A percentile compares a stretch with the other conserved stretches of the same genome.
These are phyloP conservation scores for Emericellopsis cladophorae DNA, from an alignment of 2,329 filamentous ascomycete species.

Conservation along the genomic window DNA sequence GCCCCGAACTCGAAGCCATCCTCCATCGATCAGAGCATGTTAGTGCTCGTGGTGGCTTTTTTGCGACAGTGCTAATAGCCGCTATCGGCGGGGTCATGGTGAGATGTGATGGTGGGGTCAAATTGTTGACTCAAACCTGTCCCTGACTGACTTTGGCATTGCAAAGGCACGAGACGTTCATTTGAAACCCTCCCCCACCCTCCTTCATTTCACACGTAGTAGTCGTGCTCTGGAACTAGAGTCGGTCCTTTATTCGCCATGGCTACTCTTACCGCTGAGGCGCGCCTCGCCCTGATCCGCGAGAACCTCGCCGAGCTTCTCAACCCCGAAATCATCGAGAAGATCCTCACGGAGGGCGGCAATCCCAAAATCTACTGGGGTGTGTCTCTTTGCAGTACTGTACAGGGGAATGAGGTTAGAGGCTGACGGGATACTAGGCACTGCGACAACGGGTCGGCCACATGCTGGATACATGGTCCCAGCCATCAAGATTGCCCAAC, in stretches of 20 bases:
- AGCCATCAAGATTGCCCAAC: conserved; percentile 79
- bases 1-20: too few species aligned
- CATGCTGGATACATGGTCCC: conserved; percentile 87
- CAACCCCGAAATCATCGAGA: conserved; percentile 72
- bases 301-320: conserved; percentile 73
- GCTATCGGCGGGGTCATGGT: too few species aligned
- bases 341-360: conserved; percentile 56
- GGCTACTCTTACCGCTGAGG: conserved; percentile 24
- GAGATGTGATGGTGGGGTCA: too few species aligned
- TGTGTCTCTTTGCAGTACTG: conserved; percentile 13
- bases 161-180: too few species aligned
- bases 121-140: too few species aligned
- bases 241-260: background rate
- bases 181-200: too few species aligned
- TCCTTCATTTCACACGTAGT: too few species aligned
- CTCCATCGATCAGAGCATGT: too few species aligned
- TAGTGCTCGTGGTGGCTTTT: too few species aligned
- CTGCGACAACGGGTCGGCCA: conserved; percentile 74
- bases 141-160: too few species aligned
- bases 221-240: too few species aligned
- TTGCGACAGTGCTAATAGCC: too few species aligned
- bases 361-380: conserved; percentile 78
- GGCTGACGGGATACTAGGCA: conserved; percentile 31
- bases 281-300: conserved; percentile 64
- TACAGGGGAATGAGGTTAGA: background rate